A percentile compares a stretch with the other conserved stretches of the same genome.
Conservation (phyloP, 1,284 basidiomycete genomes). For the Moesziomyces aphidis region DNA sequence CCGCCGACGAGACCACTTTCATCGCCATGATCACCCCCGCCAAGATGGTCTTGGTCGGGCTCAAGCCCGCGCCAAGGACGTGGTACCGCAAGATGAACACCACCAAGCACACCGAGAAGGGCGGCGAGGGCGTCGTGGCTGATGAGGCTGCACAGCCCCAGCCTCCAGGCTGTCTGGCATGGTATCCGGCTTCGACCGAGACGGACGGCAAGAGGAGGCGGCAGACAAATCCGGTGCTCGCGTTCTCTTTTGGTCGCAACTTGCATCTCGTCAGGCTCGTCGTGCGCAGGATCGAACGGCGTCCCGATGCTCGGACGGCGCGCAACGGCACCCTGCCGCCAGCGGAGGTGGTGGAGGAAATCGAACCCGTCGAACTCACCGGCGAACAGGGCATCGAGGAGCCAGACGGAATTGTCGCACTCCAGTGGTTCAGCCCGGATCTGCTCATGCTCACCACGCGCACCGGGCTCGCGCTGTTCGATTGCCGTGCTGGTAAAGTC, state of each 20-base stretch:
- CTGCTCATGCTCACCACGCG: slow-evolving; percentile 49
- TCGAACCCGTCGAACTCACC: slow-evolving; percentile 41
- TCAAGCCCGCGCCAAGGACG: slow-evolving; percentile 91
- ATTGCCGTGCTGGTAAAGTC: slow-evolving; percentile 47
- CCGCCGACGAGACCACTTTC: slow-evolving; percentile 84
- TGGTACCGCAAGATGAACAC: slow-evolving; percentile 73
- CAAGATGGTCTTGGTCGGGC: slow-evolving; percentile 90
- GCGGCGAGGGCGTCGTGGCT: background rate
- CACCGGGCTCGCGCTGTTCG: slow-evolving; percentile 47
- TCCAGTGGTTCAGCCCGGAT: slow-evolving; percentile 71
- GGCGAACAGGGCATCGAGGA: slow-evolving; percentile 38
- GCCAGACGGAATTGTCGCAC: slow-evolving; percentile 67
- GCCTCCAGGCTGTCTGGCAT: slow-evolving; percentile 50
- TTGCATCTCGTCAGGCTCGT: slow-evolving; percentile 53
- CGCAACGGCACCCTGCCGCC: background rate
- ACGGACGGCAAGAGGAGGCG: slow-evolving; percentile 35
- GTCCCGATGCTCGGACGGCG: slow-evolving; percentile 5
- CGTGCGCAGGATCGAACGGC: slow-evolving; percentile 28
- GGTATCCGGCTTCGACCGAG: slow-evolving; percentile 57
- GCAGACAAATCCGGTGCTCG: slow-evolving; percentile 56
- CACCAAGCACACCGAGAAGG: slow-evolving; percentile 13
- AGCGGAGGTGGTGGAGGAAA: slow-evolving; percentile 22
- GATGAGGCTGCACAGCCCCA: background rate
- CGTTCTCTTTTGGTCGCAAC: slow-evolving; percentile 53
- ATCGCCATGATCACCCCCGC: slow-evolving; percentile 87